Base-by-base conservation (phyloP, 2,329 filamentous ascomycete genomes). In the Juglanconis juglandina region DNA sequence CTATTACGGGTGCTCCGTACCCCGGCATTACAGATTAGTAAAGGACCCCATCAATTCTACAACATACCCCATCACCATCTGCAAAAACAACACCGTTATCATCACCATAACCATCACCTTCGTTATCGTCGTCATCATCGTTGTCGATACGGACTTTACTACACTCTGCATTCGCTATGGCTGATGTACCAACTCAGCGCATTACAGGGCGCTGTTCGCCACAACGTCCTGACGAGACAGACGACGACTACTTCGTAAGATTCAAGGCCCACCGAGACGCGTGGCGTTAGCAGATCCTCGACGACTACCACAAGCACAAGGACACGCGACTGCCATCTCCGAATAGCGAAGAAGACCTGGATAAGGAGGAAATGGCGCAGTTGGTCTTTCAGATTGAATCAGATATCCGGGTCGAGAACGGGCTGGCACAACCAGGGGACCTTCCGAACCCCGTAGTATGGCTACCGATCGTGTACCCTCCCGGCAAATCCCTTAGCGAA, bases 401-500 rank as follows among this genome's bases (percentile, higher is more conserved):
- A 44, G 7, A 30, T 7, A 57, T 57, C 34, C 30, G 17, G 14
- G 24, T 57, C 14, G 37, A 57, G 5, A 35, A 46, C 5, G 47
- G 54, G 8, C 54, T 17, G 11, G 33, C 47, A 17, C 10, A 30
- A 17, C 44, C 44, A n/a, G 44, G 42, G n/a, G 53, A 56, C 44
- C 42, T 56, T 47, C 14, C 17, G 3, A 39, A 30, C 9, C 44
- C n/a, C 33, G 32, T 47, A 41, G 2, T 3, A 5, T 4, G 3
- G 53, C 34, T 33, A 14, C 44, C 10, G 4, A 9, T 48, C 33
- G 33, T 41, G 13, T 49, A 47, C n/a, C 39, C 37, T 37, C 42
- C 53, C 10, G 44, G 53, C n/a, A 56, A 37, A 37, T 56, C 53
- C 44, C 53, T 56, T 3, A 56, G 53, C 53, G 44, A 56, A 30